phyloP scores from a whole-genome alignment of 768 basidiomycete genomes.

The Xerocomellus dryophilus region DNA sequence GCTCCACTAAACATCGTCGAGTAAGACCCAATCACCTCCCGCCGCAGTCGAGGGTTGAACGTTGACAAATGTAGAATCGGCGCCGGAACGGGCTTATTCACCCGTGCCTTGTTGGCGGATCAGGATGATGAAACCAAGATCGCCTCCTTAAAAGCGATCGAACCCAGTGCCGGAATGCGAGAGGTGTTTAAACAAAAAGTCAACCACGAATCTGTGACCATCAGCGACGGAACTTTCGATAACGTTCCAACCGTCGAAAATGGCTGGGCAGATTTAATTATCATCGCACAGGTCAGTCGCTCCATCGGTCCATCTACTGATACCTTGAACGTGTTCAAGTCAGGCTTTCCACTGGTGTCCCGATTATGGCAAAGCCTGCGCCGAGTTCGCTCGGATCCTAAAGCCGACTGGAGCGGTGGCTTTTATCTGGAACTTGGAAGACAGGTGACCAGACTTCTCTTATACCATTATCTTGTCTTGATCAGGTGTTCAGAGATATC shows the following conservation, averaged over 20 bases:
- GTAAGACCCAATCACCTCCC: conserved; percentile 33
- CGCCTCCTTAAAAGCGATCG: conserved; percentile 61
- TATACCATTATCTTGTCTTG: not conserved
- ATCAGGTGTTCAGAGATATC: conserved; percentile 39
- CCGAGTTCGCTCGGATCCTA: conserved; percentile 78
- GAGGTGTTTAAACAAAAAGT: conserved; percentile 58
- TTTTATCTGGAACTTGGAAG: conserved; percentile 91
- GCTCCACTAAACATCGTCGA: conserved; percentile 63
- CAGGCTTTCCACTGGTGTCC: conserved; percentile 96
- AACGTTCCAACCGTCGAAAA: conserved; percentile 50
- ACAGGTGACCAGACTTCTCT: conserved; percentile 44
- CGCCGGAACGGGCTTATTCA: conserved; percentile 86
- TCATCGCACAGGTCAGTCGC: conserved; percentile 61
- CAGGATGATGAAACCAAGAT: conserved; percentile 51
- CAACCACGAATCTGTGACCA: conserved; percentile 48
- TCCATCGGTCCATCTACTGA: not conserved
- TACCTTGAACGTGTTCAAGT: conserved; percentile 3
- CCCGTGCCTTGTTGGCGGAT: conserved; percentile 72
- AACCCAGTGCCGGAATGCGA: conserved; percentile 89
- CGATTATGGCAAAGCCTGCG: conserved; percentile 65
- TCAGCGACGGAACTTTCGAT: conserved; percentile 71
- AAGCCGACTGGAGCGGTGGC: conserved; percentile 69
- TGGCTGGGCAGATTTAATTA: conserved; percentile 73
- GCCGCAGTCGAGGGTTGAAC: not conserved
- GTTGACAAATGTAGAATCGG: conserved; percentile 56